Conservation (phyloP, 2,329 filamentous ascomycete species). For the Xylariales sp. region DNA sequence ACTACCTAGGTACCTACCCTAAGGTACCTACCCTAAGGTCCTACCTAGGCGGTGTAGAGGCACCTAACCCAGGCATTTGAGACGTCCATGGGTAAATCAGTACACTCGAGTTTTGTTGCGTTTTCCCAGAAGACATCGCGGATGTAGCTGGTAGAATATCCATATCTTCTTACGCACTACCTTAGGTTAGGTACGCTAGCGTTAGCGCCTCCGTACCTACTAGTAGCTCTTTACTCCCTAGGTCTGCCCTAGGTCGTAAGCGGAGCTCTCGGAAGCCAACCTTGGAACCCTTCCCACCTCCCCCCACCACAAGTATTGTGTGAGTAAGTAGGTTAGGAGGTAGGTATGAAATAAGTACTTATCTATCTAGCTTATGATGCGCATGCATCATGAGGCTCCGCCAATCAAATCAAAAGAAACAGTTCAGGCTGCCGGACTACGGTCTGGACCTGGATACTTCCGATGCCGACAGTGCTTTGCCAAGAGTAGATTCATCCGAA, state of each 20-base stretch:
- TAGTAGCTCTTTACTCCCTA: slow-evolving; percentile 5
- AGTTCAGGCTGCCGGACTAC: slow-evolving; percentile 42
- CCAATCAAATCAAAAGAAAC: slow-evolving; percentile 47
- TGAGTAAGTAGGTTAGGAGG: neutral
- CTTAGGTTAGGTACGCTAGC: neutral
- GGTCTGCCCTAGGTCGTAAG: no score
- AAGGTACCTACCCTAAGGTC: no score
- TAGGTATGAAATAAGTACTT: slow-evolving; percentile 20
- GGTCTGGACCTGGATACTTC: slow-evolving; percentile 39
- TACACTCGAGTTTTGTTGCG: neutral
- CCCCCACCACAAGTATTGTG: slow-evolving; percentile 21
- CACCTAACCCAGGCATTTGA: no score
- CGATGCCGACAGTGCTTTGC: slow-evolving; percentile 42
- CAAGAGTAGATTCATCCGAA: slow-evolving; percentile 41
- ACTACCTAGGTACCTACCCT: no score
- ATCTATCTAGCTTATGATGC: slow-evolving; percentile 25
- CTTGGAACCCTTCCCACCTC: slow-evolving; percentile 15
- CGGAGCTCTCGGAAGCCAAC: slow-evolving; percentile 29
- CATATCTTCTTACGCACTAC: no score
- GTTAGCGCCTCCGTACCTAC: slow-evolving; percentile 13
- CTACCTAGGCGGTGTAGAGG: no score
- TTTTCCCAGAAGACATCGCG: neutral
- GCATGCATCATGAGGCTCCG: slow-evolving; percentile 47
- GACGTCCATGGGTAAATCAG: neutral
- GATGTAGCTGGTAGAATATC: neutral